Percentiles rank a stretch among this genome's conserved stretches.
phyloP scores from a whole-genome alignment of 306 rosid species.

The Crataegus laevigata region DNA sequence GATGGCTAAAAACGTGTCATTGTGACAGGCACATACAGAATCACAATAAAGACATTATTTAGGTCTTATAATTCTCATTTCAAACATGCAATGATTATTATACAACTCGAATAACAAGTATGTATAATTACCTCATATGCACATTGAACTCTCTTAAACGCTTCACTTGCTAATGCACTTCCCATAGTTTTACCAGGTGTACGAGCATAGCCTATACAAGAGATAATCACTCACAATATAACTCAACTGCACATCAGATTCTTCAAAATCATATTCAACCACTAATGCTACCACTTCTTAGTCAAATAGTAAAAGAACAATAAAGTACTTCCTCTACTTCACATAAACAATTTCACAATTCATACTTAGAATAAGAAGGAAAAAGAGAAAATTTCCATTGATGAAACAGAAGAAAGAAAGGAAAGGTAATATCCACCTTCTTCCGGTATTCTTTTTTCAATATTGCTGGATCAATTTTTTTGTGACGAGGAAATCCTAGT shows the following conservation, averaged over 20 bases:
- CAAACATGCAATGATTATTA: conserved; percentile 12
- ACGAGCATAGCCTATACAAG: conserved; percentile 85
- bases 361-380: not conserved
- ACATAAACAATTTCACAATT: not conserved
- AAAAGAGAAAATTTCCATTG: not conserved
- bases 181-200: conserved; percentile 99
- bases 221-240: not conserved
- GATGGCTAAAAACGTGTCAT: conserved; percentile 28
- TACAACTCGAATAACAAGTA: conserved; percentile 1
- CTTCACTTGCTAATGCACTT: conserved; percentile 76
- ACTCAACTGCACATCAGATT: not conserved
- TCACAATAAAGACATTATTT: not conserved
- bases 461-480: conserved; percentile 54
- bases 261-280: not conserved
- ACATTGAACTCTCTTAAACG: conserved; percentile 88
- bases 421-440: conserved; percentile 34
- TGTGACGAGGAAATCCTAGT: conserved; percentile 69
- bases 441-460: conserved; percentile 81
- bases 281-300: not conserved
- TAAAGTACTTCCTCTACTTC: not conserved
- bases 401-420: not conserved
- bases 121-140: conserved; percentile 79
- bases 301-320: not conserved
- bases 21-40: conserved; percentile 14
- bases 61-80: not conserved